Conservation (phyloP, 805 yeast genomes). For the Wickerhamiella spandovensis region DNA sequence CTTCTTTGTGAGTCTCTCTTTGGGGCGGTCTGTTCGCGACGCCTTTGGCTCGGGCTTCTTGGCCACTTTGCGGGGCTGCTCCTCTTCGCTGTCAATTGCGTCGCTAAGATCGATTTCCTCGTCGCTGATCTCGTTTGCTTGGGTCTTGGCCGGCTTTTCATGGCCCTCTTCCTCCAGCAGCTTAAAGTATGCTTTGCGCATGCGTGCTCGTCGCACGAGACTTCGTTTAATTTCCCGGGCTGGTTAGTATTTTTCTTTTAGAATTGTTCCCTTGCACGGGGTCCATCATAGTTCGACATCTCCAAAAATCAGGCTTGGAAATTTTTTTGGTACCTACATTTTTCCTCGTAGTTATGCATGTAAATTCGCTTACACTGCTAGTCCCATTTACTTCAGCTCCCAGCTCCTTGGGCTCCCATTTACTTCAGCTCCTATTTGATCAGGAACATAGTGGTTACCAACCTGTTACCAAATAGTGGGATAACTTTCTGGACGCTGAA, state of each 20-base stretch:
- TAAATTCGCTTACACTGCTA: not conserved
- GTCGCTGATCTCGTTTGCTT: constrained; percentile 4
- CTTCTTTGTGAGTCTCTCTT: constrained; percentile 23
- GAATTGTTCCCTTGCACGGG: too few species aligned
- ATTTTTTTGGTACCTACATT: not conserved
- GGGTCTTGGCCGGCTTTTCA: constrained; percentile 32
- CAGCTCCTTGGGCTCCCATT: too few species aligned
- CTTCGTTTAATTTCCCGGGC: constrained; percentile 63
- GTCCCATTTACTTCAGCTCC: too few species aligned
- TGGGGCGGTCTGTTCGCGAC: constrained; percentile 11
- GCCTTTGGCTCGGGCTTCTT: not conserved
- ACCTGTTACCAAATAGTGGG: too few species aligned
- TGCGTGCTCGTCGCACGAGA: constrained; percentile 63
- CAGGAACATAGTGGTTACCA: too few species aligned
- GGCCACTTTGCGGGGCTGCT: constrained; percentile 5
- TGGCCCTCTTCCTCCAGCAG: constrained; percentile 61
- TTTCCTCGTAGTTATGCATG: not conserved
- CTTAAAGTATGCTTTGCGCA: constrained; percentile 71
- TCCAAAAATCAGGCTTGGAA: too few species aligned
- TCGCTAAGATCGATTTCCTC: constrained; percentile 7
- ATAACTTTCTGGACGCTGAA: too few species aligned
- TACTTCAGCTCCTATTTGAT: too few species aligned
- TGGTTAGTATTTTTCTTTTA: constrained; percentile 11
- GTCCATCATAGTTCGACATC: too few species aligned
- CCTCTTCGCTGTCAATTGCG: constrained; percentile 13